phyloP scores from a whole-genome alignment of 495 filamentous ascomycete species.

The Annulohypoxylon moriforme region DNA sequence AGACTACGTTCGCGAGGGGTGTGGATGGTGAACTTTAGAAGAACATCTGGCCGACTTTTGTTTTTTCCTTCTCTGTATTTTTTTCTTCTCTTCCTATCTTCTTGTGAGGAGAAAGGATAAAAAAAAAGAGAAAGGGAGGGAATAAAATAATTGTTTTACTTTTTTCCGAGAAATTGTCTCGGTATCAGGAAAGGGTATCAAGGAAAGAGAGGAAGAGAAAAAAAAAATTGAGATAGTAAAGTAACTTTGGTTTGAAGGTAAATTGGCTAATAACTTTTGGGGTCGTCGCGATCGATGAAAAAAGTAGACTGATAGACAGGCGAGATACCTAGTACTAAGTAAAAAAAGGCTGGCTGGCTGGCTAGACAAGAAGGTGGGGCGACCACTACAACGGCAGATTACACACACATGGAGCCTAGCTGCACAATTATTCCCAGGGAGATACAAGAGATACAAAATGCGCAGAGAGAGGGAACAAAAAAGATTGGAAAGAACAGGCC shows the following conservation, averaged over 20 bases:
- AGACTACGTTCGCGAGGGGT: constrained; percentile 31
- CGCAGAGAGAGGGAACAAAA: background rate
- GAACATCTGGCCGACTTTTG: constrained; percentile 37
- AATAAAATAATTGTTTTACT: constrained; percentile 19
- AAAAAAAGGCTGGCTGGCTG: constrained; percentile 43
- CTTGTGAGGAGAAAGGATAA: constrained; percentile 19
- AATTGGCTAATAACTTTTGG: constrained; percentile 47
- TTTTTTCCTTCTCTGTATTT: background rate
- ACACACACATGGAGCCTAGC: constrained; percentile 39
- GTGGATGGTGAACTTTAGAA: constrained; percentile 41
- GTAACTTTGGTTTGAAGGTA: constrained; percentile 38
- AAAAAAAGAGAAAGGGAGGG: constrained; percentile 11
- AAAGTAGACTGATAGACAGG: constrained; percentile 35
- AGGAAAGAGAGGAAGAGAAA: constrained; percentile 3
- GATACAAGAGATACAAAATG: constrained; percentile 9
- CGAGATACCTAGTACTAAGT: constrained; percentile 40
- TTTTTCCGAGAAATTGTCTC: constrained; percentile 28
- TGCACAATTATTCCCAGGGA: constrained; percentile 33
- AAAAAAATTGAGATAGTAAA: constrained; percentile 18
- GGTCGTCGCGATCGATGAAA: constrained; percentile 40
- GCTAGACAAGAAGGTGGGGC: constrained; percentile 40
- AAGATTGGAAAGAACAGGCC: constrained; percentile 4
- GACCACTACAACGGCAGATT: constrained; percentile 44
- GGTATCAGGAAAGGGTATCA: constrained; percentile 25
- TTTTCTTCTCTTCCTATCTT: background rate